Conservation (phyloP, 768 basidiomycete species). For the Serendipita indica region DNA sequence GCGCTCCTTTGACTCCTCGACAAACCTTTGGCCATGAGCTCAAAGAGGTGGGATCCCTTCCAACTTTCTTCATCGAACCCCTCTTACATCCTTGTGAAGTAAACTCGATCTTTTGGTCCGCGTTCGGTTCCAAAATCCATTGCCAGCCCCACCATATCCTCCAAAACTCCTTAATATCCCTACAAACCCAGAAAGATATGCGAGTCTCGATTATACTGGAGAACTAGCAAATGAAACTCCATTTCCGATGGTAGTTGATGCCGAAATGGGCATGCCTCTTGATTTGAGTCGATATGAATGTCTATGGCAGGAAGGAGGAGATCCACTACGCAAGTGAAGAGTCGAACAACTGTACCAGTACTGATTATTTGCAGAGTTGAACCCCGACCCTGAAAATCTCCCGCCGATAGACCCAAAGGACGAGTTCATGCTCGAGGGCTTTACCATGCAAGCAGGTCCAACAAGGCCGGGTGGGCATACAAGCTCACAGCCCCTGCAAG, state of each 20-base stretch:
- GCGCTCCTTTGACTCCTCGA: neutral
- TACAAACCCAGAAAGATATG: constrained; percentile 80
- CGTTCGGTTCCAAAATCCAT: constrained; percentile 85
- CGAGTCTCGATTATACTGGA: constrained; percentile 70
- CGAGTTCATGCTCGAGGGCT: constrained; percentile 58
- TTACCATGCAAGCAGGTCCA: constrained; percentile 15
- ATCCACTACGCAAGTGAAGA: constrained; percentile 41
- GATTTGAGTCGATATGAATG: constrained; percentile 73
- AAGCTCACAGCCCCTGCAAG: constrained; percentile 37
- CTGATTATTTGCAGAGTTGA: constrained; percentile 21
- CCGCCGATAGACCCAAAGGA: constrained; percentile 61
- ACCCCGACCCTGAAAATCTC: constrained; percentile 46
- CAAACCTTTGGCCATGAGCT: neutral
- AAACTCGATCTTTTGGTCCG: constrained; percentile 87
- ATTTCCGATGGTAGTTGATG: constrained; percentile 91
- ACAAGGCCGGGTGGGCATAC: constrained; percentile 17
- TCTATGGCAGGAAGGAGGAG: constrained; percentile 67
- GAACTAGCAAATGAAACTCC: constrained; percentile 66
- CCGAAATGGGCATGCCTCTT: constrained; percentile 92
- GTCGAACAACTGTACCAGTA: neutral
- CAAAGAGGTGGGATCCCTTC: neutral
- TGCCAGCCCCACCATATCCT: constrained; percentile 92
- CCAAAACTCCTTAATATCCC: constrained; percentile 86
- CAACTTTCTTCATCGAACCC: neutral
- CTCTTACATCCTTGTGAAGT: constrained; percentile 19